Base-by-base conservation (phyloP, 2,329 filamentous ascomycete species). In the Clathrospora elynae region DNA sequence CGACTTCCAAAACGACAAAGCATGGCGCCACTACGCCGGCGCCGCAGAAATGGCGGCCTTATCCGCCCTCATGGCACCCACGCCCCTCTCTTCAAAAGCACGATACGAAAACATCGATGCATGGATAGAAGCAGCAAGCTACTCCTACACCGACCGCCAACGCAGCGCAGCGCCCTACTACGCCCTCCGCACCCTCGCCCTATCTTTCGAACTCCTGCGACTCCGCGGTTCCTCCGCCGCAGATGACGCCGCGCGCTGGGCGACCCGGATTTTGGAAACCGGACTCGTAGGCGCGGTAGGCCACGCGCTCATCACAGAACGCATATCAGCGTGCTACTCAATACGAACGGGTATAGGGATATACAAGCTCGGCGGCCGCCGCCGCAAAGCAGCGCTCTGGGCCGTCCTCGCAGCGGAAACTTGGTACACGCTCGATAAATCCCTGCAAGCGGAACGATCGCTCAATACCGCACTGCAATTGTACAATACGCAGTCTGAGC, bases 41-140 rank as follows among this genome's bases (percentile, higher is more conserved):
- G 87, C 88, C 1, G 92, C 95, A 67, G 93, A 99, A 74, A 97
- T 99, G 92, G 86, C 88, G 19, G 91, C 89, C 4, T 74, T 96
- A 9, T 89, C 88, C 59, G 82, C 89, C 26, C 80, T 99, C 22
- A 79, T 99, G 47, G 85, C 86, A 59, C 84, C 88, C 0, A 82
- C 87, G 47, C 79, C 80, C 11, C 75, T 87, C 49, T 84, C 83
- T 2, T 84, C 86, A 10, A 96, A 91, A 66, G 83, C 82, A 18
- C 84, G 92, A 48, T 76, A 86, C 1, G 93, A 97, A 59, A 86
- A 83, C 4, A 80, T 96, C 25, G 89, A 95, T 58, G 82, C 88
- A 56, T 88, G 93, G 80, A 79, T 99, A 9, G 92, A 97, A 62
- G 87, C 88, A 3, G 89, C 92, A 0, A 86, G 86, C 43, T 97